Percentiles rank a stretch among this genome's conserved stretches.
Conservation (phyloP, 257 asterid species). For the Scutellaria baicalensis region DNA sequence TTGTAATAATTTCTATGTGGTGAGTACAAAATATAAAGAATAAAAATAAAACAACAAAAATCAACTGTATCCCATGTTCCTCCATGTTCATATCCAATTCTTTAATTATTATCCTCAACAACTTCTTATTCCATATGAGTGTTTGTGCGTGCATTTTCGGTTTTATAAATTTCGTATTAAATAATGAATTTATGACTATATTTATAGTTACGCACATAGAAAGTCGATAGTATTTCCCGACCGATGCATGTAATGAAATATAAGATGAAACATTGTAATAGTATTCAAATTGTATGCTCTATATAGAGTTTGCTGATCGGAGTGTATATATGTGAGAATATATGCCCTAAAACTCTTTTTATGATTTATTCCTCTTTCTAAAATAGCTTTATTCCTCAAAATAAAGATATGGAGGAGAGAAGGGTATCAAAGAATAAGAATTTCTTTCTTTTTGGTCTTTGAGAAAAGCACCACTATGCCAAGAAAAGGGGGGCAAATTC, state of each 20-base stretch:
- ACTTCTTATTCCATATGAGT: background rate
- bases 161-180: background rate
- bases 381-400: constrained; percentile 31
- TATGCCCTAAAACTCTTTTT: background rate
- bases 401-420: constrained; percentile 28
- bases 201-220: too few species aligned
- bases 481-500: constrained; percentile 13
- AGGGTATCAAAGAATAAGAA: constrained; percentile 38
- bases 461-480: constrained; percentile 24
- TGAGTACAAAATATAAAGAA: background rate
- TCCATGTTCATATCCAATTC: constrained; percentile 29
- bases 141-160: background rate
- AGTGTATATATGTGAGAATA: background rate
- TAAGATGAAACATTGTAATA: background rate
- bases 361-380: constrained; percentile 11
- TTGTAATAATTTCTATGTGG: background rate
- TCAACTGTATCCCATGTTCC: constrained; percentile 26
- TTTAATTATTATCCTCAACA: constrained; percentile 9
- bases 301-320: background rate
- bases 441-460: constrained; percentile 11
- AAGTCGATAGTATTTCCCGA: too few species aligned
- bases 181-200: too few species aligned
- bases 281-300: background rate
- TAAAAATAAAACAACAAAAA: background rate
- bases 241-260: too few species aligned